Base-by-base conservation (phyloP, 768 basidiomycete species). In the Lactarius hatsudake region DNA sequence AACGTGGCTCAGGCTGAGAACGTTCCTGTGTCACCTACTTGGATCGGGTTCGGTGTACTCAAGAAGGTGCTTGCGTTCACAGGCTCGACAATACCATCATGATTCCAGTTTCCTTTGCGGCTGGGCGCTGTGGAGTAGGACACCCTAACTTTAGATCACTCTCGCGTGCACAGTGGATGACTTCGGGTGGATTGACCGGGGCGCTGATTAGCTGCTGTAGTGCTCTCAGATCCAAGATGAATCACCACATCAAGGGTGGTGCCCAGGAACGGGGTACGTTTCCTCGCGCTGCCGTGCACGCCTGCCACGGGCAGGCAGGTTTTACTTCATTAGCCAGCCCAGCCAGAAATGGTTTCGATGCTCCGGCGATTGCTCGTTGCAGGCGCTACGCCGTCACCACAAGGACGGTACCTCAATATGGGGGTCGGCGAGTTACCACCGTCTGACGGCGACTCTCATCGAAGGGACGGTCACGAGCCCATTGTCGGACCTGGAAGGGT, bases 381-480 rank as follows among this genome's bases (percentile, higher is more conserved):
- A 36, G 61, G 45, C 61, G 45, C 61, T 51, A 61, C 45, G 61
- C 61, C 45, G 48, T 51, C 32, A 17, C 23, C 10, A 20, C 15
- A 48, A n/a, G 32, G n/a, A 15, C 42, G 13, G 61, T 42, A 42
- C 42, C 48, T 20, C 45, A 23, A 48, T 13, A 51, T 51, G 5
- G n/a, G 18, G 13, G 5, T 51, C 34, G 9, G 43, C 18, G 7
- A 9, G 34, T 34, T 45, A 32, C n/a, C 32, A n/a, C 15, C 9
- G 5, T 34, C 23, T 51, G 23, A 34, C 23, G 48, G 60, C 61
- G 45, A 51, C 28, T 61, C 45, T 32, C 32, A 18, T 61, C 13
- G 48, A 51, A 15, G 34, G 54, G 3, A 12, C 12, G 48, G 13
- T 51, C n/a, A 51, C n/a, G n/a, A 12, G 45, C 45, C 45, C n/a